These are phyloP conservation scores for Cryptococcus jaspeensis DNA, from an alignment of 1,284 basidiomycete genomes.

Conservation along the genomic window DNA sequence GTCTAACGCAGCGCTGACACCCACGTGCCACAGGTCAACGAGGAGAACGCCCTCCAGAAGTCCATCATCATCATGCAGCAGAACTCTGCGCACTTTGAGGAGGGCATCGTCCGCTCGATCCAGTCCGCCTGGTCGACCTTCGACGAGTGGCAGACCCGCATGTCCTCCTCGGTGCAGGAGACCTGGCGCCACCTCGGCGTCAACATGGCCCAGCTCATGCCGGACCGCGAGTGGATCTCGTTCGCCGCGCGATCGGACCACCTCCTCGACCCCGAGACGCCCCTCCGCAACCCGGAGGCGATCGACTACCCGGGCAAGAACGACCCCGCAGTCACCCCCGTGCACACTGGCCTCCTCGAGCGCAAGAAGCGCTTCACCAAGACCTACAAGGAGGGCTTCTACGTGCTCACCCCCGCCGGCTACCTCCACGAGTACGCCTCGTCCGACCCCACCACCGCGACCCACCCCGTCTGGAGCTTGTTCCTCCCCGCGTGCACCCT, in stretches of 20 bases:
- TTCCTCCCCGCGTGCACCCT: conserved; percentile 96
- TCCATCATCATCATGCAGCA: conserved; percentile 99
- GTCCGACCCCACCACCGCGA: conserved; percentile 68
- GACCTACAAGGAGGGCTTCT: conserved; percentile 83
- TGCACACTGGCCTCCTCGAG: conserved; percentile 89
- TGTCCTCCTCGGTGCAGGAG: conserved; percentile 74
- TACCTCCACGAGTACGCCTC: conserved; percentile 90
- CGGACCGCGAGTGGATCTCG: conserved; percentile 95
- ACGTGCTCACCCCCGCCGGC: conserved; percentile 90
- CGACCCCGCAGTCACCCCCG: conserved; percentile 81
- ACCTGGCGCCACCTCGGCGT: conserved; percentile 74
- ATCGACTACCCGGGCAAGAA: conserved; percentile 92
- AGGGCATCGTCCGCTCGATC: conserved; percentile 90
- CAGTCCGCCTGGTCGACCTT: conserved; percentile 98
- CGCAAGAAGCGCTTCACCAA: conserved; percentile 97
- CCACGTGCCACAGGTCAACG: conserved; percentile 64
- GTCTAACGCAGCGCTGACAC: conserved; percentile 7
- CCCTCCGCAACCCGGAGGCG: conserved; percentile 72
- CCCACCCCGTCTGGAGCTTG: conserved; percentile 77
- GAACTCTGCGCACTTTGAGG: conserved; percentile 95
- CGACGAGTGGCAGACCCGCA: conserved; percentile 93
- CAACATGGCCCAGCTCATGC: conserved; percentile 78
- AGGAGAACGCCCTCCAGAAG: conserved; percentile 97
- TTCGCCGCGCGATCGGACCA: conserved; percentile 94
- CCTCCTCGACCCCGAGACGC: conserved; percentile 94